Percentiles rank a stretch among this genome's conserved stretches.
Evolutionary conservation across 495 filamentous ascomycete genomes (phyloP).

Genomic region (Daldinia vernicosa): DNA sequence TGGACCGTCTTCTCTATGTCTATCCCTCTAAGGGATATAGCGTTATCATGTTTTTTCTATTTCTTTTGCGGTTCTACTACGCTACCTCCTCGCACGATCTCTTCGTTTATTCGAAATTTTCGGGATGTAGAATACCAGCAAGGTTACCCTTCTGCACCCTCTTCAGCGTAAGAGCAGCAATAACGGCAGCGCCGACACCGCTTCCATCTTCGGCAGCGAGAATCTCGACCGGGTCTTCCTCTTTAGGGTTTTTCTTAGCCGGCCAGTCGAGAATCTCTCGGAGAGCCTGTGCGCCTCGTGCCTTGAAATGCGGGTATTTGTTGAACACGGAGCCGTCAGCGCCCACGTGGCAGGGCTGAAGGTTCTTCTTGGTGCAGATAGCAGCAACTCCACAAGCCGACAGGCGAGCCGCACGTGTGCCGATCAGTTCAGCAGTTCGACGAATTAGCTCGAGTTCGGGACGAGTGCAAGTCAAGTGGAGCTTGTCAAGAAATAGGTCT

Average conservation of each 20-base stretch:
- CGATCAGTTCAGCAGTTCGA: conserved; percentile 89
- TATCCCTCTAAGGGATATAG: conserved; percentile 40
- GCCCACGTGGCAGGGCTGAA: conserved; percentile 87
- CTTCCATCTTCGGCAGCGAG: conserved; percentile 91
- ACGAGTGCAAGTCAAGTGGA: conserved; percentile 71
- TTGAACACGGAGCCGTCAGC: conserved; percentile 97
- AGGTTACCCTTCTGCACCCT: conserved; percentile 79
- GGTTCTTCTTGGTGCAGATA: conserved; percentile 94
- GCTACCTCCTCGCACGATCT: background rate
- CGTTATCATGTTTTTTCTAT: background rate
- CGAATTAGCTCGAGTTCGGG: conserved; percentile 87
- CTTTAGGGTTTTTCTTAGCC: conserved; percentile 63
- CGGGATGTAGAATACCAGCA: conserved; percentile 79
- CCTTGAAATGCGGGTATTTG: conserved; percentile 98
- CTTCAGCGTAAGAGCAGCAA: conserved; percentile 92
- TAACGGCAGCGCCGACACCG: conserved; percentile 94
- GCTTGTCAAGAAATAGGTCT: conserved; percentile 78
- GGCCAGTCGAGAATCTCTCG: conserved; percentile 95
- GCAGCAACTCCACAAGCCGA: conserved; percentile 94
- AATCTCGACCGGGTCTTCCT: conserved; percentile 86
- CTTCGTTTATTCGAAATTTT: conserved; percentile 59
- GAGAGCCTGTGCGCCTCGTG: conserved; percentile 84
- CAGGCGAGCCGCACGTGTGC: conserved; percentile 90
- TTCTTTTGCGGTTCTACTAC: conserved; percentile 15
- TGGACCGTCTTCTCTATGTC: conserved; percentile 37